A percentile compares a stretch with the other conserved stretches of the same genome.
Conservation (phyloP, 306 rosid species). For the Lathyrus aphaca region DNA sequence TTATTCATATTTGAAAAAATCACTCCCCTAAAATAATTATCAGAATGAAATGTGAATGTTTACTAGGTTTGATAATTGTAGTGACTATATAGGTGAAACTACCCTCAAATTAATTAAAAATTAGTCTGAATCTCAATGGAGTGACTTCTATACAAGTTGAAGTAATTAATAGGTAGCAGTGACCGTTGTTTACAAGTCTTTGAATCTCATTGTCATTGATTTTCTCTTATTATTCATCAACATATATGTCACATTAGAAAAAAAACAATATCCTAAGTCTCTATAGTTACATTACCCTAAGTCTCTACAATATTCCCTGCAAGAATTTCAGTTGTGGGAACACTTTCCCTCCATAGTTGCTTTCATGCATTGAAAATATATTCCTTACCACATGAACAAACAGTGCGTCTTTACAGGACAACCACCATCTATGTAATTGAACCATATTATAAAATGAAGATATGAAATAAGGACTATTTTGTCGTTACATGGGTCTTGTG, state of each 20-base stretch:
- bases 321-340: neutral
- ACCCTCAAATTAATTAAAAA: constrained; percentile 26
- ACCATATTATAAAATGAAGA: neutral
- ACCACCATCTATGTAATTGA: too few species aligned
- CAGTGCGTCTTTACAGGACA: too few species aligned
- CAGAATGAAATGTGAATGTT: constrained; percentile 1
- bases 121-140: neutral
- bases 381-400: neutral
- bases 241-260: neutral
- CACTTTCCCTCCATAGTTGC: neutral
- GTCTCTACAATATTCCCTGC: neutral
- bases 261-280: neutral
- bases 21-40: constrained; percentile 1
- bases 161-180: too few species aligned
- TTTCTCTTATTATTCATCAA: neutral
- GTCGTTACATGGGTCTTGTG: neutral
- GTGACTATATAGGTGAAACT: constrained; percentile 18
- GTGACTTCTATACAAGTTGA: too few species aligned
- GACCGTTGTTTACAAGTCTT: too few species aligned
- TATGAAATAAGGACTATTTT: neutral
- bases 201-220: neutral
- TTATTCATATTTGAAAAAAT: neutral
- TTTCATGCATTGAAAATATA: constrained; percentile 7
- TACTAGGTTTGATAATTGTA: constrained; percentile 3
- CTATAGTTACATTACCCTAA: neutral